Base-by-base conservation (phyloP, 1,139 yeast genomes). In the Candida neerlandica region DNA sequence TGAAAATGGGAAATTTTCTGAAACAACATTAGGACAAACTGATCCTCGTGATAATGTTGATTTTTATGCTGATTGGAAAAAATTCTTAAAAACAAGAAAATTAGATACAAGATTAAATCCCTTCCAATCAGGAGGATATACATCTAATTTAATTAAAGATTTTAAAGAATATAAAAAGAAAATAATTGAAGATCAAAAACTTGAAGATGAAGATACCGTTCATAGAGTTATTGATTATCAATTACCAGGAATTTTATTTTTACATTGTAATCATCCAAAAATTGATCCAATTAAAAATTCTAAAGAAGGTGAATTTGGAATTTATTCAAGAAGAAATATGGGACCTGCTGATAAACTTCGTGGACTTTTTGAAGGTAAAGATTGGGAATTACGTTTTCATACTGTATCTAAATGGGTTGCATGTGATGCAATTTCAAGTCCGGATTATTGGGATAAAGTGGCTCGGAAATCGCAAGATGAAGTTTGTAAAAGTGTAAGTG, bases 221-320 rank as follows among this genome's bases (percentile, higher is more conserved):
- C 51, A 54, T 26, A 21, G 54, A 38, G 37, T 52, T 3, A 37
- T 49, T 33, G 51, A 49, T 29, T 65, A 60, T 47, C 49, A 57
- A 15, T 49, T 55, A 19, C 71, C 75, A 3, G 59, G 60, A 18
- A 65, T 67, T 5, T 47, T 65, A 41, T 77, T 77, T 56, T 65
- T 77, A 48, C 80, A 76, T 54, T 64, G 71, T 43, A 78, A 74
- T 58, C 70, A 72, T 51, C 80, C 80, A 1, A 75, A 75, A 47
- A 62, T 71, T 46, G 67, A 71, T 46, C 73, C 75, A 0, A 58
- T 71, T 9, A 58, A 57, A 26, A 64, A 64, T 43, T 56, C 65
- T 18, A 50, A 41, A 51, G 54, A 42, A 44, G 51, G 50, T 58
- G 60, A 18, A 55, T 64, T 10, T 56, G 59, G 49, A 47, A 54